Base-by-base conservation (phyloP, 306 rosid species). In the Rosa multiflora region DNA sequence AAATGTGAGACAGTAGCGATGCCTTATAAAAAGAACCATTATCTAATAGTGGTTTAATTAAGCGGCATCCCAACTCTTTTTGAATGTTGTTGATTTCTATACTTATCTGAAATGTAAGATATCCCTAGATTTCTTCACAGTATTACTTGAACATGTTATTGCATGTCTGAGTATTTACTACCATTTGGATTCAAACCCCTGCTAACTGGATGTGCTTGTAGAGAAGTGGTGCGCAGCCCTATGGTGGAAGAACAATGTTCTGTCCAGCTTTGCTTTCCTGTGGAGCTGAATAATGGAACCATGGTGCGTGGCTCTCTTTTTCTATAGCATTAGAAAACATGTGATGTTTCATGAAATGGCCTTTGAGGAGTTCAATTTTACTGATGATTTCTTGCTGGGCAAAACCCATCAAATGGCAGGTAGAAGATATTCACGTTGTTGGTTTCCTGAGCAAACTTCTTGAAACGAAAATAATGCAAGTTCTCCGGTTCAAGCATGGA, bases 211-310 rank as follows among this genome's bases (percentile, higher is more conserved):
- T 85, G 67, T 86, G 77, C 76, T 82, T 88, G 87, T 83, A 94
- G 99, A 86, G 97, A 92, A 85, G 89, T 88, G 77, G 99, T 94
- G 44, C 83, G 86, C 79, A 91, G 99, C 85, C 97, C 95, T 49
- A 94, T 94, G 99, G 99, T 94, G 79, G 97, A 94, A 91, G 99
- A 84, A 74, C 99, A 92, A 70, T 91, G 99, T 87, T 88, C 93
- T 26, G 99, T 94, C 82, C 97, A 91, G 89, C 81, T 94, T 76
- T 92, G 97, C 83, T 91, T 94, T 80, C 99, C 97, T 14, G 95
- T 92, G 74, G 92, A 88, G 87, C 88, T 94, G 85, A 89, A 85
- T 85, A 92, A 87, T 83, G 97, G 97, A 84, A 91, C 89, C 77
- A 82, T 91, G 99, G 97, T 94, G 61, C 61, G 90, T 78, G 61